Evolutionary conservation across 179 eudicot species (phyloP).

Genomic region (Camellia oleifera): DNA sequence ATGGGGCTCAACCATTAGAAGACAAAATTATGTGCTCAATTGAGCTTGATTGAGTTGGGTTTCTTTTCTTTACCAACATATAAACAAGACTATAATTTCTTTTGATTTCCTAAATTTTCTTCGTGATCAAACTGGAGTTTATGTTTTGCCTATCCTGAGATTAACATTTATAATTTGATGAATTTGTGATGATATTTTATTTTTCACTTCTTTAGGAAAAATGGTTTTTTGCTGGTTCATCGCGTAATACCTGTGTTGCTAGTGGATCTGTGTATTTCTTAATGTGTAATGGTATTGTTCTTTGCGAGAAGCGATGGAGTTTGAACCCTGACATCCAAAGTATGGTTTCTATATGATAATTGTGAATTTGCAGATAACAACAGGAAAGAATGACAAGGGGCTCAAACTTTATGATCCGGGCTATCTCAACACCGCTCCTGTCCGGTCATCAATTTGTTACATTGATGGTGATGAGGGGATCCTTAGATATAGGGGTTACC

Average conservation of each 20-base stretch:
- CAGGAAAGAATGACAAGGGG: conserved; percentile 90
- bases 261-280: background rate
- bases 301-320: background rate
- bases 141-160: background rate
- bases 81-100: too few species aligned
- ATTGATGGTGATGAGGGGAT: conserved; percentile 98
- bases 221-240: background rate
- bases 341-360: background rate
- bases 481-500: conserved; percentile 92
- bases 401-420: conserved; percentile 95
- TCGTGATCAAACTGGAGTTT: background rate
- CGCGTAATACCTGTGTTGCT: too few species aligned
- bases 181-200: background rate
- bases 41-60: conserved; percentile 3
- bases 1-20: background rate
- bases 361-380: conserved; percentile 56
- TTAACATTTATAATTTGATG: background rate
- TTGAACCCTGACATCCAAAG: background rate
- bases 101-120: background rate
- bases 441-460: conserved; percentile 86
- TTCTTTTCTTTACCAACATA: background rate
- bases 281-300: background rate
- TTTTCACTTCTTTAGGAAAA: background rate
- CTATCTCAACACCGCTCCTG: conserved; percentile 98
- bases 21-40: background rate